A percentile compares a stretch with the other conserved stretches of the same genome.
Evolutionary conservation across 1,284 basidiomycete genomes (phyloP).

Genomic region (Puccinia triticina): DNA sequence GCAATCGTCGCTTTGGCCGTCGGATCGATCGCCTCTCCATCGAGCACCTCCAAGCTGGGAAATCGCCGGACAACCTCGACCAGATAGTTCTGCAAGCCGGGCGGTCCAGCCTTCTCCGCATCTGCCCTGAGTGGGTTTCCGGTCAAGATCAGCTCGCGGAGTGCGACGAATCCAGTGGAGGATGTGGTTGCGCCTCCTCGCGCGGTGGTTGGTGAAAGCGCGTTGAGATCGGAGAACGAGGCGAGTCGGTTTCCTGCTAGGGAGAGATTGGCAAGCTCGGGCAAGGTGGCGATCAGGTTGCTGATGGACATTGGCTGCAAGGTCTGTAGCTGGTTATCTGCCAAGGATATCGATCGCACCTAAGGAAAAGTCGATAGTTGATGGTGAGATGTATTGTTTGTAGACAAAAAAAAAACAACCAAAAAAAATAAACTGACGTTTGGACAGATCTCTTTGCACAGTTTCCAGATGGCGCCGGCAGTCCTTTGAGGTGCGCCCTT

Average conservation of each 20-base stretch:
- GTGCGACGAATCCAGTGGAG: constrained; percentile 62
- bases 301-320: constrained; percentile 46
- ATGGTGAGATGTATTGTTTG: constrained; percentile 68
- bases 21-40: constrained; percentile 44
- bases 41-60: constrained; percentile 38
- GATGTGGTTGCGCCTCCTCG: background rate
- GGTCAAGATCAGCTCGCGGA: constrained; percentile 75
- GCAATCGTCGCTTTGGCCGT: constrained; percentile 22
- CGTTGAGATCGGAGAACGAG: constrained; percentile 42
- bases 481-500: constrained; percentile 68
- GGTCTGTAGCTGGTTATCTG: constrained; percentile 35
- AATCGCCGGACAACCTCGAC: constrained; percentile 18
- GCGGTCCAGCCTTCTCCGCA: constrained; percentile 67
- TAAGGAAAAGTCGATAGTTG: constrained; percentile 59
- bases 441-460: constrained; percentile 75
- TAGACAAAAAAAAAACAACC: too few relatives aligned
- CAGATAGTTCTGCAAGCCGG: constrained; percentile 65
- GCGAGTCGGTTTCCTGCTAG: constrained; percentile 38
- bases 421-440: constrained; percentile 62
- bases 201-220: constrained; percentile 31
- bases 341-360: constrained; percentile 43
- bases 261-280: constrained; percentile 64
- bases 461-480: constrained; percentile 79
- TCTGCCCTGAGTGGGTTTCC: constrained; percentile 77
- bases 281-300: constrained; percentile 59